Evolutionary conservation across 1,284 basidiomycete species (phyloP).

Genomic region (Ganoderma sinense): DNA sequence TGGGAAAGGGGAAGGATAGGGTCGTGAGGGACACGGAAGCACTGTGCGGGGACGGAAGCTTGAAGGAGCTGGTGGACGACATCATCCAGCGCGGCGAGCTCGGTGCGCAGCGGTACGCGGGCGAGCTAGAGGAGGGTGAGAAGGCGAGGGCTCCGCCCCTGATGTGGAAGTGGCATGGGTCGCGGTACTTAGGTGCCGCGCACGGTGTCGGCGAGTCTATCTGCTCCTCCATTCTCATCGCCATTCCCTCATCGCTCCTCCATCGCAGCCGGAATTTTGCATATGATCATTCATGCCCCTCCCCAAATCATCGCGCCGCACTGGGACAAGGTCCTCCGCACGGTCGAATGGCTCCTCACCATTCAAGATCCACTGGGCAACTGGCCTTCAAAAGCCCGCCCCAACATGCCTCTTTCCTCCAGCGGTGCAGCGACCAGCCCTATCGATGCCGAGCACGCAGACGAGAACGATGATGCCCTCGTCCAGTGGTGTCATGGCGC

Average conservation of each 20-base stretch:
- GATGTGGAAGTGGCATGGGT: constrained; percentile 66
- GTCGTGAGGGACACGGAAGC: constrained; percentile 23
- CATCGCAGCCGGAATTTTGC: constrained; percentile 58
- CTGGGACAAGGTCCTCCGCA: constrained; percentile 48
- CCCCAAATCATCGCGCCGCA: constrained; percentile 45
- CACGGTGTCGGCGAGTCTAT: constrained; percentile 58
- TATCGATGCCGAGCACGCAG: constrained; percentile 17
- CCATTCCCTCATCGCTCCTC: neutral
- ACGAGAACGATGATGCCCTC: constrained; percentile 42
- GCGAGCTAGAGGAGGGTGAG: constrained; percentile 32
- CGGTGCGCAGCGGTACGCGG: constrained; percentile 47
- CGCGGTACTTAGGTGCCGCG: constrained; percentile 60
- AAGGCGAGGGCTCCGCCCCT: constrained; percentile 44
- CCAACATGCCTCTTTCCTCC: constrained; percentile 30
- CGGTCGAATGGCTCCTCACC: constrained; percentile 54
- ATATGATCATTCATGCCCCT: constrained; percentile 55
- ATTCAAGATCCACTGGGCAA: constrained; percentile 56
- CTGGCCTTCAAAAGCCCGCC: constrained; percentile 56
- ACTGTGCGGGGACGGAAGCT: constrained; percentile 31
- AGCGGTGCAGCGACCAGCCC: constrained; percentile 21
- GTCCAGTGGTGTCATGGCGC: constrained; percentile 71
- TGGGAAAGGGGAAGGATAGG: constrained; percentile 23
- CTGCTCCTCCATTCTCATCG: neutral
- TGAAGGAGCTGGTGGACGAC: constrained; percentile 47
- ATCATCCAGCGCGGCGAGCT: constrained; percentile 53